phyloP scores from a whole-genome alignment of 192 early-diverging fungal species.

The Lobulomyces angularis region DNA sequence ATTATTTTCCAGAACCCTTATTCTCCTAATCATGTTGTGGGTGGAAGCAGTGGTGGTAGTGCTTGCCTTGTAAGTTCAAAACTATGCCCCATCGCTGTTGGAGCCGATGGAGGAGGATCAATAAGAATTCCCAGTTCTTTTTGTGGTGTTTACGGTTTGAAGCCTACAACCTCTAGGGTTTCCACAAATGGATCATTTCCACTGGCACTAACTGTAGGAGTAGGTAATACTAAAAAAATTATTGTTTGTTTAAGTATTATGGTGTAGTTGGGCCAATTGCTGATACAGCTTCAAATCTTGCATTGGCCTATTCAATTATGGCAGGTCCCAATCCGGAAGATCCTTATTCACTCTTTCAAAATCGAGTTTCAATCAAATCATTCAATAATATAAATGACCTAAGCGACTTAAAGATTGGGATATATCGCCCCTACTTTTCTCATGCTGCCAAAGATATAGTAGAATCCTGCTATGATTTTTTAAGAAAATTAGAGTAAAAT shows the following conservation, averaged over 20 bases:
- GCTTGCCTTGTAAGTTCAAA: conserved; percentile 49
- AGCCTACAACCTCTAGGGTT: conserved; percentile 56
- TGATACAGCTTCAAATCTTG: conserved; percentile 52
- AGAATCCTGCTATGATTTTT: conserved; percentile 20
- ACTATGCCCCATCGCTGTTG: conserved; percentile 55
- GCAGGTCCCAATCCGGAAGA: conserved; percentile 41
- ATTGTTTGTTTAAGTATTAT: conserved; percentile 22
- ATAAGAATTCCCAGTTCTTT: conserved; percentile 56
- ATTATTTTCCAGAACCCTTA: background rate
- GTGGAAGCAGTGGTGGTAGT: conserved; percentile 61
- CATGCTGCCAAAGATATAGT: conserved; percentile 14
- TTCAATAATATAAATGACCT: conserved; percentile 15
- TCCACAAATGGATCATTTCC: conserved; percentile 36
- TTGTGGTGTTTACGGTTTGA: conserved; percentile 65
- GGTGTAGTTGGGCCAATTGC: conserved; percentile 57
- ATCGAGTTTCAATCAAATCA: conserved; percentile 22
- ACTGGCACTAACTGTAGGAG: conserved; percentile 22
- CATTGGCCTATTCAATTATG: conserved; percentile 50
- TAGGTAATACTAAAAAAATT: conserved; percentile 6
- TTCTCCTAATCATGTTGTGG: conserved; percentile 33
- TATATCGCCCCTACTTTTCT: conserved; percentile 33
- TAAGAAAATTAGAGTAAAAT: conserved; percentile 9
- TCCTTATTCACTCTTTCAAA: conserved; percentile 29
- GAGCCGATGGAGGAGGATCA: conserved; percentile 59
- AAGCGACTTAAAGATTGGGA: conserved; percentile 42